Evolutionary conservation across 75 land plant species (phyloP).

Genomic region (Pseudotsuga menziesii): DNA sequence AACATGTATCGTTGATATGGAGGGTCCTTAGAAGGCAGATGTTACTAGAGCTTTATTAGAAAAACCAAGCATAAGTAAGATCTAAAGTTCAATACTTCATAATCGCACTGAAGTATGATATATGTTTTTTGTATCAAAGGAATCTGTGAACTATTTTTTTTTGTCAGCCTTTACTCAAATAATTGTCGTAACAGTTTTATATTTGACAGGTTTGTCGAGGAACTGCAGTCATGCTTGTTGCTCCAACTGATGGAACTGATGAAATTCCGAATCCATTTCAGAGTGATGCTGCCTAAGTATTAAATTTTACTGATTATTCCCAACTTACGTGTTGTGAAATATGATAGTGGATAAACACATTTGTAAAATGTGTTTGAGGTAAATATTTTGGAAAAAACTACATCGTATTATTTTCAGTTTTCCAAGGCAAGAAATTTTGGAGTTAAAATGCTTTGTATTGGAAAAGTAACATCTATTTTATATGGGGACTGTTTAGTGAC

Average conservation of each 20-base stretch:
- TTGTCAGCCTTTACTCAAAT: neutral
- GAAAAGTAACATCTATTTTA: neutral
- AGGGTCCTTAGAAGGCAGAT: no score
- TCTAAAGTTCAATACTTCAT: no score
- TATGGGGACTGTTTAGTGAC: neutral
- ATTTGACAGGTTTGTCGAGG: slow-evolving; percentile 86
- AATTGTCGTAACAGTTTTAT: no score
- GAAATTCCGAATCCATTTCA: slow-evolving; percentile 96
- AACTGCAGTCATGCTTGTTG: slow-evolving; percentile 99
- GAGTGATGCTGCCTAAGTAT: slow-evolving; percentile 64
- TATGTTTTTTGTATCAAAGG: no score
- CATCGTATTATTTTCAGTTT: neutral
- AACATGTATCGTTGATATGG: no score
- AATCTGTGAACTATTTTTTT: no score
- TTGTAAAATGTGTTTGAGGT: neutral
- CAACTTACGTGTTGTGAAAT: neutral
- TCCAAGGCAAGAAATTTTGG: slow-evolving; percentile 6
- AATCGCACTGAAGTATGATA: no score
- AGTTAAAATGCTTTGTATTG: neutral
- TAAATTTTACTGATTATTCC: neutral
- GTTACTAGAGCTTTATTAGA: no score
- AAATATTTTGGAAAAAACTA: neutral
- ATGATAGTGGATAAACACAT: neutral
- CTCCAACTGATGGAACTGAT: slow-evolving; percentile 99
- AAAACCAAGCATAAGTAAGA: no score